Conservation (phyloP, 2,329 filamentous ascomycete species). For the Talaromyces pinophilus region DNA sequence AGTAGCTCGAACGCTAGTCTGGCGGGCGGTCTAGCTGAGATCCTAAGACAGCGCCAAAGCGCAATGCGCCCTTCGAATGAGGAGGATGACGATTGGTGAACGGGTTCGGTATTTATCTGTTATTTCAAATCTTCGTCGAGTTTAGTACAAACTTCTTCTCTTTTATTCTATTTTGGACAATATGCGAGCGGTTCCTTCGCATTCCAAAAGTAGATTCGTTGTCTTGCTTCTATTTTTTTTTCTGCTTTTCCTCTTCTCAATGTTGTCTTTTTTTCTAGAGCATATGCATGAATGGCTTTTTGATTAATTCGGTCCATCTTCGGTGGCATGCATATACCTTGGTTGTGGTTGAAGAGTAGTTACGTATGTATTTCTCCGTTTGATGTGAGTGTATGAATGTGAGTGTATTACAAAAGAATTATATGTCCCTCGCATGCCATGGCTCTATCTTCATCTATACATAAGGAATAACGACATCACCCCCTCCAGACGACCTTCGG, state of each 20-base stretch:
- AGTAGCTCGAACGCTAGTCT: constrained; percentile 60
- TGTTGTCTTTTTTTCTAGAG: neutral
- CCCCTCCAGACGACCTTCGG: neutral
- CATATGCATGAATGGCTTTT: constrained; percentile 16
- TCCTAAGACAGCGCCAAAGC: constrained; percentile 72
- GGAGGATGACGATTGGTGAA: constrained; percentile 69
- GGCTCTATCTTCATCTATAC: neutral
- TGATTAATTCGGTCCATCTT: constrained; percentile 1
- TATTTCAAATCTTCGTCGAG: neutral
- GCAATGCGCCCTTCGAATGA: constrained; percentile 68
- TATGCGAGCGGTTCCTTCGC: constrained; percentile 1
- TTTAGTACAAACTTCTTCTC: neutral
- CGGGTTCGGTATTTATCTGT: neutral
- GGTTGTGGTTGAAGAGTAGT: neutral
- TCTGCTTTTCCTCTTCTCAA: neutral
- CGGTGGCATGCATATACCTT: constrained; percentile 8
- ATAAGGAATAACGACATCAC: neutral
- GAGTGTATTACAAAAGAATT: neutral
- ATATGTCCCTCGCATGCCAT: neutral
- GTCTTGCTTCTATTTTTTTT: neutral
- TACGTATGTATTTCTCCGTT: neutral
- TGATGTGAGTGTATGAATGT: neutral
- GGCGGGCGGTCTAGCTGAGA: constrained; percentile 74
- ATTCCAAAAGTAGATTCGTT: neutral
- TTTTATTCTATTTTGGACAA: neutral